A percentile compares a stretch with the other conserved stretches of the same genome.
These are phyloP conservation scores for Pseudogymnoascus sp. DNA, from an alignment of 2,329 filamentous ascomycete genomes.

Conservation along the genomic window DNA sequence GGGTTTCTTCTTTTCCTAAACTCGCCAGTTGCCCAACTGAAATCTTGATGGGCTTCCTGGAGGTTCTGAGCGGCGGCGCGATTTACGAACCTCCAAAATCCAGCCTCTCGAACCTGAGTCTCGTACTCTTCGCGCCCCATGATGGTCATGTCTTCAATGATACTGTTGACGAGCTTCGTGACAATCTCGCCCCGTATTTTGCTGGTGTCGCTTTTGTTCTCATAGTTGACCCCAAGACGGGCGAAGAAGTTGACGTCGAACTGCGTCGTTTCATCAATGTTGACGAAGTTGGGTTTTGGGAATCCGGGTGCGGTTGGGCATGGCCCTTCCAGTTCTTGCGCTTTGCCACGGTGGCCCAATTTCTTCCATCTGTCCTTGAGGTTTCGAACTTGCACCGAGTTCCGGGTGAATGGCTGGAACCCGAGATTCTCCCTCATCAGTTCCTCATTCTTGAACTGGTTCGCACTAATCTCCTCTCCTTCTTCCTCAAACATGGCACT, in stretches of 20 bases:
- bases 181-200: conserved; percentile 24
- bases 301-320: neutral
- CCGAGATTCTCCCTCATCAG: neutral
- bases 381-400: neutral
- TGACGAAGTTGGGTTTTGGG: neutral
- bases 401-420: neutral
- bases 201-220: conserved; percentile 17
- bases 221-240: conserved; percentile 24
- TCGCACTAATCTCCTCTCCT: neutral
- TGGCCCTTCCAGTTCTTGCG: neutral
- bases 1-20: neutral
- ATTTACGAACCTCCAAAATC: conserved; percentile 29
- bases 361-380: neutral
- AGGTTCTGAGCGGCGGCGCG: conserved; percentile 13
- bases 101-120: conserved; percentile 21
- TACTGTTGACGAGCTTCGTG: conserved; percentile 20
- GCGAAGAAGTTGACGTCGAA: conserved; percentile 25
- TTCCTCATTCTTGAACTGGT: neutral
- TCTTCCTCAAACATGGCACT: neutral
- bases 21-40: conserved; percentile 12
- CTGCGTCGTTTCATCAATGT: neutral
- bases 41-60: conserved; percentile 1
- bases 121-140: conserved; percentile 24
- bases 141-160: conserved; percentile 25
- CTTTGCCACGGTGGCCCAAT: neutral